These are phyloP conservation scores for Pilasporangium apinafurcum DNA, from an alignment of 352 stramenopile genomes.

Conservation along the genomic window DNA sequence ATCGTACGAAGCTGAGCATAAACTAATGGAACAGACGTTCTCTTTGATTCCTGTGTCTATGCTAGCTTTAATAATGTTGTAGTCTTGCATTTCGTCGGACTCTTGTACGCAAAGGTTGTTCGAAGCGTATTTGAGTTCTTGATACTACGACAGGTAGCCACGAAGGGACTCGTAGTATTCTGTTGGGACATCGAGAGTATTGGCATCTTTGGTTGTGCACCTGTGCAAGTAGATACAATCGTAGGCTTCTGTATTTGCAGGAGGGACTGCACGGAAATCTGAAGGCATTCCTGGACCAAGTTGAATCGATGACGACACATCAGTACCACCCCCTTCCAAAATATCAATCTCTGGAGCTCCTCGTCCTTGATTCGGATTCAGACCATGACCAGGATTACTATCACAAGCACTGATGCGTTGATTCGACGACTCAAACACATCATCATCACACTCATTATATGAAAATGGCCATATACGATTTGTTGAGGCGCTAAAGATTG, in stretches of 20 bases:
- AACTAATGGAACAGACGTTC: not conserved
- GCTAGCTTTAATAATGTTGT: slow-evolving; percentile 4
- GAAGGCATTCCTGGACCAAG: slow-evolving; percentile 45
- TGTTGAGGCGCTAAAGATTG: slow-evolving; percentile 78
- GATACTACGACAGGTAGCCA: slow-evolving; percentile 19
- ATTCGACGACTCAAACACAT: slow-evolving; percentile 23
- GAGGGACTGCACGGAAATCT: slow-evolving; percentile 19
- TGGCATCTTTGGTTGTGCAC: slow-evolving; percentile 13
- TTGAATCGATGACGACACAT: slow-evolving; percentile 82
- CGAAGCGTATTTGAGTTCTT: slow-evolving; percentile 27
- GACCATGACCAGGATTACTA: slow-evolving; percentile 76
- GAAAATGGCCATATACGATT: slow-evolving; percentile 92
- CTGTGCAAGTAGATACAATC: slow-evolving; percentile 7
- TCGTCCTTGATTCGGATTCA: slow-evolving; percentile 80
- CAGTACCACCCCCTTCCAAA: slow-evolving; percentile 65
- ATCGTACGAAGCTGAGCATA: slow-evolving; percentile 10
- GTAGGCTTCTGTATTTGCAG: slow-evolving; percentile 2
- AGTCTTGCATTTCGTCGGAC: not conserved
- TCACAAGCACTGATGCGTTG: slow-evolving; percentile 83
- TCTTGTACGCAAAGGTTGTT: slow-evolving; percentile 17
- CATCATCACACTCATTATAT: slow-evolving; percentile 85
- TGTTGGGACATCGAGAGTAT: slow-evolving; percentile 13
- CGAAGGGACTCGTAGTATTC: slow-evolving; percentile 11
- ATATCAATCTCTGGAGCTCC: slow-evolving; percentile 93
- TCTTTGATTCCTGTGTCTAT: slow-evolving; percentile 4